phyloP scores from a whole-genome alignment of 495 filamentous ascomycete genomes.

The Talaromyces liani region DNA sequence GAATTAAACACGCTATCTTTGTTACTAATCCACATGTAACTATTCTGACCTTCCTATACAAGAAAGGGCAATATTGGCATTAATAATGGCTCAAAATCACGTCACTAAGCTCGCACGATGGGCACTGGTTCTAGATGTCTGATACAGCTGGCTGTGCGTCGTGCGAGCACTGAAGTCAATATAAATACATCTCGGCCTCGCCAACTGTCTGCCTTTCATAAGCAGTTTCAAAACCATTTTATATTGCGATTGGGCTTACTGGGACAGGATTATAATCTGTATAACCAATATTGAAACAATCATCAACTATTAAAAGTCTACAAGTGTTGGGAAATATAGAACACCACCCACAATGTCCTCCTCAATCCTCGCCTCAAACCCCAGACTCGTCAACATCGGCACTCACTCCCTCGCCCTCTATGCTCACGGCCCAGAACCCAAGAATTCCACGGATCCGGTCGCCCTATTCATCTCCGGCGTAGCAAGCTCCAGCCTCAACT shows the following conservation, averaged over 20 bases:
- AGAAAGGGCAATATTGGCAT: neutral
- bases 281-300: neutral
- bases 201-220: neutral
- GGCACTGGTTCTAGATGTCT: too few relatives aligned
- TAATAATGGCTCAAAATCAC: neutral
- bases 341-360: neutral
- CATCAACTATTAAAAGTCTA: neutral
- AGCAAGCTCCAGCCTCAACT: constrained; percentile 12
- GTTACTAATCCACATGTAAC: neutral
- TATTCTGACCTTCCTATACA: neutral
- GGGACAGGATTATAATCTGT: neutral
- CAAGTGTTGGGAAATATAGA: neutral
- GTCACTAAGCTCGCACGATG: too few relatives aligned
- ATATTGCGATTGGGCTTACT: neutral
- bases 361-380: constrained; percentile 11
- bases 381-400: constrained; percentile 12
- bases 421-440: constrained; percentile 11
- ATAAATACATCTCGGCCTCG: neutral
- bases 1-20: too few relatives aligned
- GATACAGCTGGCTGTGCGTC: too few relatives aligned
- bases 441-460: constrained; percentile 2
- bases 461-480: constrained; percentile 13
- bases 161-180: neutral
- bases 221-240: neutral
- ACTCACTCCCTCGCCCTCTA: constrained; percentile 14